These are phyloP conservation scores for Metschnikowia sp. DNA, from an alignment of 805 yeast species.

Conservation along the genomic window DNA sequence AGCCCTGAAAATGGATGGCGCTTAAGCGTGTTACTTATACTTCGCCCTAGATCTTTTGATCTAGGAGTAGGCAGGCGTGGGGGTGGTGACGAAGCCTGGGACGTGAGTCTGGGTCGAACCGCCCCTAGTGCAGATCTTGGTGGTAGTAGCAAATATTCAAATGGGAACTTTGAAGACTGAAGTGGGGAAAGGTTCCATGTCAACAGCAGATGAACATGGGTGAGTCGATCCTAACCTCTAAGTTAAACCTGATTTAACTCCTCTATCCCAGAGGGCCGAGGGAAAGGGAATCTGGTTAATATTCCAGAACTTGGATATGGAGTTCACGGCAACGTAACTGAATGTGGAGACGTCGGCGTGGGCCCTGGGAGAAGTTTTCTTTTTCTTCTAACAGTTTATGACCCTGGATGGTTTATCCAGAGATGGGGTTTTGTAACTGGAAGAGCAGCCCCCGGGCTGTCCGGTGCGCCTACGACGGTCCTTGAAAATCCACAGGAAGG, in stretches of 20 bases:
- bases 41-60: too few relatives aligned
- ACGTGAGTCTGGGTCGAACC: conserved; percentile 14
- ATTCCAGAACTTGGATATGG: conserved; percentile 42
- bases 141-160: conserved; percentile 35
- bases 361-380: conserved; percentile 43
- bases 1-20: conserved; percentile 41
- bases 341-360: conserved; percentile 41
- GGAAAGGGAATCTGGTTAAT: conserved; percentile 44
- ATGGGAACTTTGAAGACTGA: too few relatives aligned
- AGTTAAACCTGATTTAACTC: conserved; percentile 39
- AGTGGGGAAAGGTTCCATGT: conserved; percentile 13
- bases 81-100: too few relatives aligned
- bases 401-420: too few relatives aligned
- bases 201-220: conserved; percentile 43
- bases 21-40: conserved; percentile 40
- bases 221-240: conserved; percentile 42
- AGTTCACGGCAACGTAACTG: conserved; percentile 31
- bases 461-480: too few relatives aligned
- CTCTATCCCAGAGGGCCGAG: conserved; percentile 30
- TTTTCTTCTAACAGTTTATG: conserved; percentile 40
- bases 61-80: too few relatives aligned
- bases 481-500: too few relatives aligned
- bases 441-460: too few relatives aligned
- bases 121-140: conserved; percentile 34
- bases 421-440: too few relatives aligned